phyloP scores from a whole-genome alignment of 2,329 filamentous ascomycete genomes.

The Beauveria australis region DNA sequence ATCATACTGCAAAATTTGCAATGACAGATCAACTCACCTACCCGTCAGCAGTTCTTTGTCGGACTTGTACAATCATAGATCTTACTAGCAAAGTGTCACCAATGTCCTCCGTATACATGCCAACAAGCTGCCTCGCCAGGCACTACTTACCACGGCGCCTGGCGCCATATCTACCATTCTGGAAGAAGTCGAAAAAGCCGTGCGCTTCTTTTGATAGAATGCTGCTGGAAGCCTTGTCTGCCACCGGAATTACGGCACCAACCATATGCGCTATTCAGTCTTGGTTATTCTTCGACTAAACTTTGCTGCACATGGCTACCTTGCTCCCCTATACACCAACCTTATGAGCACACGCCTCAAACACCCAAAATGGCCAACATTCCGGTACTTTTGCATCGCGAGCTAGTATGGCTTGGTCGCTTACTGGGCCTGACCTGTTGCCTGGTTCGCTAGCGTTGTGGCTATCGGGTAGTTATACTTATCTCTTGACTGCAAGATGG shows the following conservation, averaged over 20 bases:
- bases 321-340: neutral
- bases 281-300: neutral
- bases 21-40: too few species aligned
- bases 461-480: neutral
- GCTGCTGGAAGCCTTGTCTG: neutral
- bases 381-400: conserved; percentile 3
- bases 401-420: neutral
- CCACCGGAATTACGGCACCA: neutral
- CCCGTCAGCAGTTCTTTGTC: too few species aligned
- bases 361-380: conserved; percentile 1
- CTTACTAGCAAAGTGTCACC: too few species aligned
- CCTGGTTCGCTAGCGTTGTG: neutral
- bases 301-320: neutral
- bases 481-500: neutral
- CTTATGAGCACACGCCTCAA: neutral
- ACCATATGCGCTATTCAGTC: neutral
- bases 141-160: too few species aligned
- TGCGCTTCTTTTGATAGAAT: neutral
- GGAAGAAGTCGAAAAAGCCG: too few species aligned
- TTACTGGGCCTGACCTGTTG: neutral
- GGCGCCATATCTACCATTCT: too few species aligned
- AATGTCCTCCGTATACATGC: too few species aligned
- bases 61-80: too few species aligned
- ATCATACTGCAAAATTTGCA: too few species aligned
- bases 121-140: too few species aligned